Percentiles rank a stretch among this genome's conserved stretches.
Evolutionary conservation across 768 basidiomycete genomes (phyloP).

Genomic region (Mycena vitilis): DNA sequence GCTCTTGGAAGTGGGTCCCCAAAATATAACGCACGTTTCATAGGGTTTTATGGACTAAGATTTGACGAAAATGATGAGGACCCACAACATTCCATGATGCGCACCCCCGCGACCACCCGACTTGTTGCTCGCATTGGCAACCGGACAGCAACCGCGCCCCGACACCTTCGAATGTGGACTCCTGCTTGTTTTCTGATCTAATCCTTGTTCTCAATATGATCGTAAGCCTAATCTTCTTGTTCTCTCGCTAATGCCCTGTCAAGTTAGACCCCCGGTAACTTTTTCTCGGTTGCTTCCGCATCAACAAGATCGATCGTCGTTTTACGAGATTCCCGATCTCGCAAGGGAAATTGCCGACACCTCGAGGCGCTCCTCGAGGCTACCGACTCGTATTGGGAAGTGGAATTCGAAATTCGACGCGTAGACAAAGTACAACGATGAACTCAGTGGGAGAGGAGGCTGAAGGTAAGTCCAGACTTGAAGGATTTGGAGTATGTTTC

Average conservation of each 20-base stretch:
- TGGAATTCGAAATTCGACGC: not conserved
- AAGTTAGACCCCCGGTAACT: constrained; percentile 20
- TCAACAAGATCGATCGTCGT: constrained; percentile 21
- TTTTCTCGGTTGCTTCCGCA: constrained; percentile 5
- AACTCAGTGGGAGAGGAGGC: not conserved
- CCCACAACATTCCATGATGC: not conserved
- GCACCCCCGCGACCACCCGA: not conserved
- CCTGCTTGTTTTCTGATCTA: not conserved
- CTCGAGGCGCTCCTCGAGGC: constrained; percentile 30
- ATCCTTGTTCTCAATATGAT: constrained; percentile 12
- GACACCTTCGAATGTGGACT: constrained; percentile 3
- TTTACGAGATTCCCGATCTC: constrained; percentile 16
- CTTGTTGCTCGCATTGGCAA: constrained; percentile 20
- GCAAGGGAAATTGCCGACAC: constrained; percentile 17
- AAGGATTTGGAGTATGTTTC: constrained; percentile 2
- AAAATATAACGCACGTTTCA: no score
- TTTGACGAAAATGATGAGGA: no score
- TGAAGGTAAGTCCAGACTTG: not conserved
- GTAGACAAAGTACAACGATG: constrained; percentile 15
- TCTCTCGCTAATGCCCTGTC: constrained; percentile 26
- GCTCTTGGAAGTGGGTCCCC: not conserved
- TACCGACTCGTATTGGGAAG: constrained; percentile 27
- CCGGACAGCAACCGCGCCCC: constrained; percentile 14
- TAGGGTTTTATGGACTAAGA: no score
- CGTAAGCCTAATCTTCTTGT: constrained; percentile 18